Base-by-base conservation (phyloP, 176 grass and related monocot species). In the Oryza officinalis region DNA sequence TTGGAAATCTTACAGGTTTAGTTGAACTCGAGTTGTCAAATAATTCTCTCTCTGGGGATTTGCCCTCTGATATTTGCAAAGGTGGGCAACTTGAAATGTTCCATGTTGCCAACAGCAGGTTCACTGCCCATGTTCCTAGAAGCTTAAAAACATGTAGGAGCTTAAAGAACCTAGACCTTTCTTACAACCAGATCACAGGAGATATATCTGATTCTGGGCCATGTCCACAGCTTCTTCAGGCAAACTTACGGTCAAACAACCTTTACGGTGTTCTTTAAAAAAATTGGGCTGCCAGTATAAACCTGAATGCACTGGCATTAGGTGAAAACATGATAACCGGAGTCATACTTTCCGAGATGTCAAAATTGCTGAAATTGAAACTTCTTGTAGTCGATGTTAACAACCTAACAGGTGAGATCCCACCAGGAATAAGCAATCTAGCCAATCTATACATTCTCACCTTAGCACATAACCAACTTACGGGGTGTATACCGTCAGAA, bases 21-120 rank as follows among this genome's bases (percentile, higher is more conserved):
- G 1, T 3, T 10, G 0, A 4, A 0, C 10, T 67, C 2, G 0
- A 0, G 0, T 1, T 89, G 13, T 0, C 0, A 1, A 7, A 18
- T 17, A 85, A 89, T 38, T 41, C 25, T 1, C 8, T 80, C 0
- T 84, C 68, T 30, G 2, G 82, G 23, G 4, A 41, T 50, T 4
- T 80, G 23, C 74, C 67, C 0, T 8, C 10, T 1, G 9, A 68
- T 41, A 11, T 80, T 11, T 84, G 80, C 22, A 77, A 71, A 45
- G 47, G 18, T 0, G 13, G 67, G 8, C 27, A 17, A 17, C 84
- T 44, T 2, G 26, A 14, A 4, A 0, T 0, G 0, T 71, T 71
- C 5, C 0, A 2, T 13, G 63, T 7, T 17, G 5, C 1, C 2
- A 12, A 0, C 0, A 86, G 80, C 9, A 37, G 27, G 20, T 74